Evolutionary conservation across 2,329 filamentous ascomycete species (phyloP).

Genomic region (Knoxdaviesia proteae): DNA sequence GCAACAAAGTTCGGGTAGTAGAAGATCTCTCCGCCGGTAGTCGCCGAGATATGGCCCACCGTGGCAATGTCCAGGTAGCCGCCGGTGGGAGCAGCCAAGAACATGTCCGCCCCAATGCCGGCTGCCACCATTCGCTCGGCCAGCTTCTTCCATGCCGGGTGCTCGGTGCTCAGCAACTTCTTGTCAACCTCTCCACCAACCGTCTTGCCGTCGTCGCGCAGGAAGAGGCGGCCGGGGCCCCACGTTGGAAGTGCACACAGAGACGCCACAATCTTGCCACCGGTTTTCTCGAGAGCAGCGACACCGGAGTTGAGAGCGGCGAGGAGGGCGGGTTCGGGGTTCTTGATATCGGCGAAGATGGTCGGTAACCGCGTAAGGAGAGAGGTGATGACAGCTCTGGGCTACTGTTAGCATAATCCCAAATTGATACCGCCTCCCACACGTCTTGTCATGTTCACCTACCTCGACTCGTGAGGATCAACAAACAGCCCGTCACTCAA

Average conservation of each 20-base stretch:
- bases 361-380: constrained; percentile 65
- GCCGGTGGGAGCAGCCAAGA: constrained; percentile 75
- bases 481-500: constrained; percentile 85
- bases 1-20: constrained; percentile 94
- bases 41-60: constrained; percentile 67
- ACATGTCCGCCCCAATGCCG: constrained; percentile 83
- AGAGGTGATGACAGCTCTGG: constrained; percentile 57
- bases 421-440: neutral
- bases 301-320: constrained; percentile 69
- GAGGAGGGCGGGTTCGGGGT: constrained; percentile 73
- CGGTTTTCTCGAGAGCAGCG: constrained; percentile 65
- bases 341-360: constrained; percentile 75
- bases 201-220: constrained; percentile 75
- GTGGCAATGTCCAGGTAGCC: constrained; percentile 87
- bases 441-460: constrained; percentile 8
- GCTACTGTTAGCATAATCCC: constrained; percentile 8
- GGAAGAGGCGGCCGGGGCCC: constrained; percentile 67
- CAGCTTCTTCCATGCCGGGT: constrained; percentile 68
- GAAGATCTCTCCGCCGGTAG: constrained; percentile 86
- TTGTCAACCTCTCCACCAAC: constrained; percentile 76
- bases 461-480: constrained; percentile 76
- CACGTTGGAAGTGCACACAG: constrained; percentile 75
- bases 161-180: constrained; percentile 78
- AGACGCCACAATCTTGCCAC: constrained; percentile 81
- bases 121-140: constrained; percentile 73